A percentile compares a stretch with the other conserved stretches of the same genome.
Evolutionary conservation across 1,284 basidiomycete genomes (phyloP).

Genomic region (Microbotryum saponariae): DNA sequence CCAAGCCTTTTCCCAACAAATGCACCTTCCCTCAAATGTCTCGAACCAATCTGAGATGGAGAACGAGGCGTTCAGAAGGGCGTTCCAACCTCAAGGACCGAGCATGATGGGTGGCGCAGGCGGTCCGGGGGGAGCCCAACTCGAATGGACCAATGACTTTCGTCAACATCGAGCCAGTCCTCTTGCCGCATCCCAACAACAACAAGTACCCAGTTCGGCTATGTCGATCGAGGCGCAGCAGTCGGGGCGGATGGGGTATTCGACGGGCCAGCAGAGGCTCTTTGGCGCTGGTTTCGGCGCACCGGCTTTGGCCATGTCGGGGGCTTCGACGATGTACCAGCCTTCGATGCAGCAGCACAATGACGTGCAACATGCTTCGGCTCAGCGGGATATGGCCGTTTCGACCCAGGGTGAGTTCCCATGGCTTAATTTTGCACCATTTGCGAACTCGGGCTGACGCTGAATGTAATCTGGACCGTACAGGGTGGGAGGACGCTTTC

Average conservation of each 20-base stretch:
- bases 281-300: too few relatives aligned
- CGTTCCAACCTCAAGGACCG: constrained; percentile 50
- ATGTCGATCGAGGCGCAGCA: constrained; percentile 1
- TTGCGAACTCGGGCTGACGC: too few relatives aligned
- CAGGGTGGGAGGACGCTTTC: neutral
- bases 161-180: neutral
- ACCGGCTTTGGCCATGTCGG: neutral
- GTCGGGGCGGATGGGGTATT: constrained; percentile 4
- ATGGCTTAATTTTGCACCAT: neutral
- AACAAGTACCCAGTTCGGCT: constrained; percentile 5
- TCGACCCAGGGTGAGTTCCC: neutral
- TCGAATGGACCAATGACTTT: constrained; percentile 8
- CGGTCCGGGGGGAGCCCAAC: neutral
- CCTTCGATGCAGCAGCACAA: constrained; percentile 4
- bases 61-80: constrained; percentile 41
- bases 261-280: neutral
- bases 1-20: constrained; percentile 13
- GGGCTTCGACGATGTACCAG: constrained; percentile 1
- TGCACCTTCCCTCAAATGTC: constrained; percentile 3
- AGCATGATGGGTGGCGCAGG: constrained; percentile 36
- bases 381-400: neutral
- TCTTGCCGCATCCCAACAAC: neutral
- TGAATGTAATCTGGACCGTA: neutral
- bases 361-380: neutral
- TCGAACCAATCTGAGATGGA: neutral